phyloP scores from a whole-genome alignment of 371 early-diverging fungal genomes.

The Batkoa obscura region DNA sequence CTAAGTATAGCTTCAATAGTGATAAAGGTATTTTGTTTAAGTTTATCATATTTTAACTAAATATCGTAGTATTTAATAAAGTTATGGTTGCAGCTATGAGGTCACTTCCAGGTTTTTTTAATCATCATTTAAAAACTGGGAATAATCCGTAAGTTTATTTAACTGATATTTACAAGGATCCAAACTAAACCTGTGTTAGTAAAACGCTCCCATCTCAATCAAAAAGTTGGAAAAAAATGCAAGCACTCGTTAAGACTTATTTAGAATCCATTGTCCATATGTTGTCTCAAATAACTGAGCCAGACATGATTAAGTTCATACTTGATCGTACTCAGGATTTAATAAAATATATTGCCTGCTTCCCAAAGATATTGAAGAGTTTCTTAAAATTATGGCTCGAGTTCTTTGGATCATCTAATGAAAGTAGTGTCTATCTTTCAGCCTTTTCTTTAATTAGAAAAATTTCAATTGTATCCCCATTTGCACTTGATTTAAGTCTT shows the following conservation, averaged over 20 bases:
- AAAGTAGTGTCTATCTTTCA: conserved; percentile 4
- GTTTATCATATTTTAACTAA: background rate
- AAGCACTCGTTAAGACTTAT: conserved; percentile 60
- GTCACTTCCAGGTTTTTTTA: conserved; percentile 29
- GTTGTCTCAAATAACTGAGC: conserved; percentile 54
- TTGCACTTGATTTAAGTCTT: conserved; percentile 7
- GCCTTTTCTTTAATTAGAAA: conserved; percentile 8
- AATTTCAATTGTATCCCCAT: background rate
- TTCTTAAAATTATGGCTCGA: conserved; percentile 40
- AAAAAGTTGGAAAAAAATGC: conserved; percentile 45
- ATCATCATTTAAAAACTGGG: conserved; percentile 24
- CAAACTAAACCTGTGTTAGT: conserved; percentile 13
- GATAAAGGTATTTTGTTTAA: conserved; percentile 7
- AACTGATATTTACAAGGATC: conserved; percentile 9
- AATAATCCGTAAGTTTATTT: background rate
- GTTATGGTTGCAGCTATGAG: conserved; percentile 40
- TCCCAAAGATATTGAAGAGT: conserved; percentile 53
- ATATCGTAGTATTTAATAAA: conserved; percentile 51
- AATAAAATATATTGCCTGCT: conserved; percentile 57
- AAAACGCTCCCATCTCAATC: conserved; percentile 27
- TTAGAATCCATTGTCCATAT: conserved; percentile 45
- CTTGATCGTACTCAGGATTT: conserved; percentile 56
- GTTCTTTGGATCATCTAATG: conserved; percentile 20
- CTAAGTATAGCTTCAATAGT: conserved; percentile 44
- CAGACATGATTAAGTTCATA: conserved; percentile 58